Conservation (phyloP, 1,284 basidiomycete genomes). For the Athelia psychrophila region DNA sequence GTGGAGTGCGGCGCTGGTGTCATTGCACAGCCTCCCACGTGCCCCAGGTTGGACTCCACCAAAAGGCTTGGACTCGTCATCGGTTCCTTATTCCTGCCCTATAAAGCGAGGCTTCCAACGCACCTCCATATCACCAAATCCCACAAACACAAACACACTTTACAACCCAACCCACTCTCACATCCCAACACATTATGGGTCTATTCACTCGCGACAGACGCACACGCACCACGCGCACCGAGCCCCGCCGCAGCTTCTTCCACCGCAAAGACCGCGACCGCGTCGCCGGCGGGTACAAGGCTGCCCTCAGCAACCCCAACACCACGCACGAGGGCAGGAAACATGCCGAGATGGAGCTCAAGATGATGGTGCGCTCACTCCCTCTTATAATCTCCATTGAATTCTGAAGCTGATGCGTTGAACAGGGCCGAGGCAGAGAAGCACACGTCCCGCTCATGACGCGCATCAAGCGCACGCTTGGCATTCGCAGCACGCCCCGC, state of each 20-base stretch:
- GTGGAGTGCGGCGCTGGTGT: too few species aligned
- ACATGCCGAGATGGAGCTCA: constrained; percentile 44
- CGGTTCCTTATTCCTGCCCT: too few species aligned
- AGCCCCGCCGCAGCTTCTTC: constrained; percentile 25
- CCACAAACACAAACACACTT: neutral
- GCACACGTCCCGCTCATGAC: constrained; percentile 50
- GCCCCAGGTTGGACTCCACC: neutral
- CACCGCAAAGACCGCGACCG: constrained; percentile 39
- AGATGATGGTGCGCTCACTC: constrained; percentile 35
- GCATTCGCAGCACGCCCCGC: constrained; percentile 43
- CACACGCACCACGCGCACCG: neutral
- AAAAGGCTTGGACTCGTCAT: constrained; percentile 1
- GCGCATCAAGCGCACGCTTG: constrained; percentile 46
- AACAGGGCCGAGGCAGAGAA: constrained; percentile 34
- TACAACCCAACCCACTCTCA: neutral
- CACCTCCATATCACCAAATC: neutral
- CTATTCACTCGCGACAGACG: too few species aligned
- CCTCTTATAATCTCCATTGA: neutral
- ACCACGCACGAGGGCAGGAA: constrained; percentile 41
- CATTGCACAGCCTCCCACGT: too few species aligned
- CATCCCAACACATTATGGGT: neutral
- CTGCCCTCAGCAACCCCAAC: constrained; percentile 48
- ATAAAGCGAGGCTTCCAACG: neutral
- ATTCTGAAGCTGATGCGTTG: constrained; percentile 1
- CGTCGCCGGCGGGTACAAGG: constrained; percentile 47